These are phyloP conservation scores for Saccharomycopsis crataegensis DNA, from an alignment of 1,139 yeast genomes.

Conservation along the genomic window DNA sequence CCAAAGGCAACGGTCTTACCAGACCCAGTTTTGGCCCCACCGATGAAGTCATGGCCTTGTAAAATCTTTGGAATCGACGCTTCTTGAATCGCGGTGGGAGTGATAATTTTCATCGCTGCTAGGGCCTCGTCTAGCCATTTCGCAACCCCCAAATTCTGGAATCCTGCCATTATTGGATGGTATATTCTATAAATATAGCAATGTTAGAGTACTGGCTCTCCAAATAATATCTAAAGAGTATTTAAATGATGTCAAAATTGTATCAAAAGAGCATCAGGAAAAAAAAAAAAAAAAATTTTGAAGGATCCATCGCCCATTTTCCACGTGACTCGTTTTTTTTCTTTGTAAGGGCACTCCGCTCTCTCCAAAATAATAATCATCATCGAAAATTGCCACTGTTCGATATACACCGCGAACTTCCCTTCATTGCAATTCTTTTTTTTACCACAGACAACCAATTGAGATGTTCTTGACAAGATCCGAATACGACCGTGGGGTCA, in stretches of 20 bases:
- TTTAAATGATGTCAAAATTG: too few species aligned
- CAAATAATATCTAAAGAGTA: too few species aligned
- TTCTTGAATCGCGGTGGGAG: constrained; percentile 80
- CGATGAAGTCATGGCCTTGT: constrained; percentile 84
- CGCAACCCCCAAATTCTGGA: constrained; percentile 66
- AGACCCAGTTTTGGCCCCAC: constrained; percentile 97
- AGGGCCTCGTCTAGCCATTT: constrained; percentile 84
- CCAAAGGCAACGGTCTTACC: constrained; percentile 98
- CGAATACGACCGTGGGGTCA: constrained; percentile 98
- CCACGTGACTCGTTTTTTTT: too few species aligned
- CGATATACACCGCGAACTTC: neutral
- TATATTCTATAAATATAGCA: neutral
- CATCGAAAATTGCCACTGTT: neutral
- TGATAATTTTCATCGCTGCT: constrained; percentile 67
- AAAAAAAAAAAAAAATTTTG: too few species aligned
- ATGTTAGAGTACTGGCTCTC: neutral
- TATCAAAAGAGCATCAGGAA: too few species aligned
- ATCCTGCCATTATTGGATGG: constrained; percentile 24
- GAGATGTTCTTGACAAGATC: constrained; percentile 94
- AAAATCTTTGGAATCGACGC: constrained; percentile 87
- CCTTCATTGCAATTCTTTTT: neutral
- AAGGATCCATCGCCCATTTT: too few species aligned
- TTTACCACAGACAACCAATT: neutral
- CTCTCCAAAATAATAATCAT: too few species aligned
- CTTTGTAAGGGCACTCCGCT: too few species aligned